Evolutionary conservation across 2,329 filamentous ascomycete genomes (phyloP), one percentile per base, ranked within the genome.

Genomic region (Cytospora chrysosperma): DNA sequence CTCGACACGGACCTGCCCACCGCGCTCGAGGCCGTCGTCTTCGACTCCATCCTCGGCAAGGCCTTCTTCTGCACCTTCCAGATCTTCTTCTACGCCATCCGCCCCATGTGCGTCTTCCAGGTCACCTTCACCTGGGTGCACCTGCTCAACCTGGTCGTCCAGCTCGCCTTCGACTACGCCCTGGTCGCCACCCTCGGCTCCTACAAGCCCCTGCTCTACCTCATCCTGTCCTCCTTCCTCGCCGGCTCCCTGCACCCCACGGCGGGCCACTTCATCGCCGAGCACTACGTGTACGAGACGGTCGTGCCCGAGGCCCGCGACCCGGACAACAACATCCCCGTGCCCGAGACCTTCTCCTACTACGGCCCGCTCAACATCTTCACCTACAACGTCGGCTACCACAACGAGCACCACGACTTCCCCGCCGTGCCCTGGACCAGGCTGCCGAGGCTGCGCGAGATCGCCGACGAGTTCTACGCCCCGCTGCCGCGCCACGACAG

Each of bases 381-480:
- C 56, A 97, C 93, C 0, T 99, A 98, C 82, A 99, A 99, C 71
- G 95, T 99, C 53, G 95, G 95, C 59, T 81, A 97, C 72, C 95
- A 99, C 81, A 99, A 99, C 75, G 95, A 99, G 81, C 95, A 99
- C 78, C 95, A 99, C 76, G 95, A 99, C 77, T 99, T 99, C 79
- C 95, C 95, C 13, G 95, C 95, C 55, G 86, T 99, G 54, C 94
- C 95, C 0, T 99, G 95, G 95, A 97, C 93, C 12, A 84, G 90
- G 34, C 83, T 99, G 47, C 90, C 88, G 61, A 83, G 82, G 72
- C 81, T 99, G 60, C 87, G 93, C 72, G 79, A 86, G 67, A 90
- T 96, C 62, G 95, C 95, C 1, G 84, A 84, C 68, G 95, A 98
- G 77, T 99, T 97, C 74, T 99, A 99, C 78, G 87, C 89, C 68